A percentile compares a stretch with the other conserved stretches of the same genome.
These are phyloP conservation scores for Fragosphaeria purpurea DNA, from an alignment of 2,329 filamentous ascomycete species.

Conservation along the genomic window DNA sequence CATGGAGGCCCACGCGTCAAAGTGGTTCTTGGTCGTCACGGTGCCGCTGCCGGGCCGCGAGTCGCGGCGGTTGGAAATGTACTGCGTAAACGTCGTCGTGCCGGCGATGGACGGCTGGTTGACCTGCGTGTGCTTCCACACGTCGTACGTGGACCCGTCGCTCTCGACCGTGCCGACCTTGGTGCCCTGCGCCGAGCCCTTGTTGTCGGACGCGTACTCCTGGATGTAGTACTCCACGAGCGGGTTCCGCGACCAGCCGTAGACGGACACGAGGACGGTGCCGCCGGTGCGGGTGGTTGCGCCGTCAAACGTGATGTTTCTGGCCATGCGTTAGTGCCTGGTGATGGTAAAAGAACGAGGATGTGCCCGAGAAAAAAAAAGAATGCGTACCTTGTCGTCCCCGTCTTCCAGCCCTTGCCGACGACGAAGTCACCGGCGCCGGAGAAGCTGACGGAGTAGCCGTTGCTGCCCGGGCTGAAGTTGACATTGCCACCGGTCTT, in stretches of 20 bases:
- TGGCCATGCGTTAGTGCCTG: conserved; percentile 1
- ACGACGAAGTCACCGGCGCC: conserved; percentile 43
- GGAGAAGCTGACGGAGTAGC: conserved; percentile 34
- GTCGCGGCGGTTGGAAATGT: conserved; percentile 34
- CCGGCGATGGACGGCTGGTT: conserved; percentile 37
- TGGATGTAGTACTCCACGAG: conserved; percentile 30
- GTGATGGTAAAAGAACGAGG: neutral
- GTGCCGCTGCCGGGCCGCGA: conserved; percentile 36
- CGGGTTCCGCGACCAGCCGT: conserved; percentile 28
- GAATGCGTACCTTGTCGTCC: conserved; percentile 31
- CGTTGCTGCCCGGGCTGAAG: conserved; percentile 17
- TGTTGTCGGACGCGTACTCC: conserved; percentile 23
- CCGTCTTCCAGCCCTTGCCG: conserved; percentile 50
- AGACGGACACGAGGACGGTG: conserved; percentile 25
- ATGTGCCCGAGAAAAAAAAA: neutral
- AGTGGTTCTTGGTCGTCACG: conserved; percentile 39
- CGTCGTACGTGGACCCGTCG: conserved; percentile 25
- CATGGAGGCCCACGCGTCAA: conserved; percentile 37
- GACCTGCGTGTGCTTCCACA: conserved; percentile 25
- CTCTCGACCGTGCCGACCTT: conserved; percentile 22
- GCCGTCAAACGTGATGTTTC: conserved; percentile 21
- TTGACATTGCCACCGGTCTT: conserved; percentile 26
- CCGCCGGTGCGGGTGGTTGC: conserved; percentile 15
- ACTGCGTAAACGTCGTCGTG: conserved; percentile 39
- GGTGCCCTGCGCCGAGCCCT: conserved; percentile 20